Evolutionary conservation across 2,329 filamentous ascomycete species (phyloP), one percentile per base, ranked within the genome.

Genomic region (Davidsoniella australis): DNA sequence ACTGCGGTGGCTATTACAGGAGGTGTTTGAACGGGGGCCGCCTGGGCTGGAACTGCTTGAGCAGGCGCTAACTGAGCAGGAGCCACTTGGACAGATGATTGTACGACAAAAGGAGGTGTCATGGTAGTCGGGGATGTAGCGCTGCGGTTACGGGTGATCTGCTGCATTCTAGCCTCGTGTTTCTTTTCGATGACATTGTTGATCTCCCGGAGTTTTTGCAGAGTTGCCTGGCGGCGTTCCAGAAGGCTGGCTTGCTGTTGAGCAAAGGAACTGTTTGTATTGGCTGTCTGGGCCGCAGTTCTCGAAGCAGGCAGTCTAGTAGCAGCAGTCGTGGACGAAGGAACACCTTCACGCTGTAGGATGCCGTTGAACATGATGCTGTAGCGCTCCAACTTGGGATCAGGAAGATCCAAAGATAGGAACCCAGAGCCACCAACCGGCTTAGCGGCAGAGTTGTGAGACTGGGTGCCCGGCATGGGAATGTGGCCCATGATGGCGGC

Each of bases 351-450:
- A 6, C 62, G 62, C 53, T 76, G 73, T 23, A 94, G 66, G 5
- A 95, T 69, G 37, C 75, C 75, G 49, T 80, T 78, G 59, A 96
- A 95, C 88, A 95, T 95, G 55, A 95, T 75, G 57, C 87, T 94
- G 57, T 94, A 96, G 45, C 89, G 72, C 61, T 95, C 89, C 71
- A 96, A 71, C 54, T 82, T 77, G 49, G 84, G 72, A 45, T 75
- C 74, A 1, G 89, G 88, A 51, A 95, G 91, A 47, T 88, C 77
- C 14, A 95, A 73, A 57, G 87, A 72, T 17, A 95, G 66, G 5
- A 81, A 62, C 2, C 66, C 47, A 37, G 45, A 44, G 45, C 63
- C 8, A 60, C 47, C 6, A 56, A 54, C 9, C 55, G 56, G n/a
- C 50, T 46, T 37, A 8, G 44, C 10, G n/a, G 33, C 16, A 16